Evolutionary conservation across 805 yeast genomes (phyloP), one percentile per base, ranked within the genome.

Genomic region (Debaryomyces hansenii): DNA sequence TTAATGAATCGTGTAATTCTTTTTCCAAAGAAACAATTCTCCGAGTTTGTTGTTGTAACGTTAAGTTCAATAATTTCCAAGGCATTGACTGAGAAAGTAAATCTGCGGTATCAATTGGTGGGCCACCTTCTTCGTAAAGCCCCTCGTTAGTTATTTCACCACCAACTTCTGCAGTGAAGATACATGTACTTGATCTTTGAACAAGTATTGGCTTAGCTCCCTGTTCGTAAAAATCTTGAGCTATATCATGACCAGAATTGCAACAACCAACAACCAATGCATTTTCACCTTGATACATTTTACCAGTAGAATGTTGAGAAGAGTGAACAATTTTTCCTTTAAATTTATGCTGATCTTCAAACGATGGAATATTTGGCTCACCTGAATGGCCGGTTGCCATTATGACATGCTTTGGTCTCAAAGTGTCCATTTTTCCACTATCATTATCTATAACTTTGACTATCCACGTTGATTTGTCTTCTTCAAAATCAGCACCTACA

Each of bases 201-300:
- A 74, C 54, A 72, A 74, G 72, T 4, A 75, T 73, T 1, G 67
- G 69, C 4, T 62, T 60, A 7, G 67, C 70, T 27, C 75, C 77
- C 49, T 74, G 72, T 48, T 74, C 72, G 52, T 63, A 63, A 46
- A 72, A 69, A 54, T 74, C 78, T 43, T 68, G 71, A 33, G 72
- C 63, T 35, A 74, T 71, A 58, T 74, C 78, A 52, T 74, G 78
- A 12, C 69, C 74, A 37, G 77, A 70, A 47, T 69, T 71, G 53
- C 78, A 67, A 16, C 75, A 66, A 41, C 79, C 79, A 45, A 74
- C 64, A 33, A 74, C 77, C 29, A 74, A 41, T 1, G 74, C 77
- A 21, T 61, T 69, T 51, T 74, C 66, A 43, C 75, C 77, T 15
- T 48, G 54, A 57, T 66, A 72, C 40, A 60, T 62, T 11, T 63